Evolutionary conservation across 805 yeast genomes (phyloP).

Genomic region (Candida silvatica): DNA sequence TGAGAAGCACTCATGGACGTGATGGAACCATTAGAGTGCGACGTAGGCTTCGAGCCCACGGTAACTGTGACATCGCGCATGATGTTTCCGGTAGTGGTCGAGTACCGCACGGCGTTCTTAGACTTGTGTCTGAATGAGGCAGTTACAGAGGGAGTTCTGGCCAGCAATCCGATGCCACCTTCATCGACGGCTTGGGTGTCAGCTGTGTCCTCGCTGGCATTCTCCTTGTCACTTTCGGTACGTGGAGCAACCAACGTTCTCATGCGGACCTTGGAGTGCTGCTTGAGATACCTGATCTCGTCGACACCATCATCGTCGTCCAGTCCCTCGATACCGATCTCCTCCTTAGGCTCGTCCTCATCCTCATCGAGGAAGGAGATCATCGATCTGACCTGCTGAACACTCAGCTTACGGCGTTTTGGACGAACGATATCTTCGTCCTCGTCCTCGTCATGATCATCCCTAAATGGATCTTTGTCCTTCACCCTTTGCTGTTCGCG

Average conservation of each 20-base stretch:
- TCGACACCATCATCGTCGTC: constrained; percentile 27
- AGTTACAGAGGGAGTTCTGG: constrained; percentile 19
- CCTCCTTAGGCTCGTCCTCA: constrained; percentile 13
- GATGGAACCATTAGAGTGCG: constrained; percentile 20
- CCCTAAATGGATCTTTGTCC: constrained; percentile 7
- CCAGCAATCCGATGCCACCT: constrained; percentile 16
- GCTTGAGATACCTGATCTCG: constrained; percentile 24
- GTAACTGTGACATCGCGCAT: constrained; percentile 23
- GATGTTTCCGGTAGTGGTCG: constrained; percentile 17
- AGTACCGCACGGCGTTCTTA: constrained; percentile 10
- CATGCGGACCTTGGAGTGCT: constrained; percentile 34
- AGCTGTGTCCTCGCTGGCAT: constrained; percentile 24
- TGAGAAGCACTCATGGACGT: constrained; percentile 16
- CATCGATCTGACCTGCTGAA: constrained; percentile 18
- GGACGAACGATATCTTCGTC: constrained; percentile 17
- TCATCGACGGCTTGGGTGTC: constrained; percentile 11
- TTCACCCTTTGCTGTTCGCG: constrained; percentile 18
- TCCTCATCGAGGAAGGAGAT: constrained; percentile 20
- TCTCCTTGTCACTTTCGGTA: constrained; percentile 9
- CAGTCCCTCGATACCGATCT: constrained; percentile 27
- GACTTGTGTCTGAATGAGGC: constrained; percentile 18
- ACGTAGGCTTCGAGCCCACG: constrained; percentile 17
- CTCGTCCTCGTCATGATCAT: constrained; percentile 15
- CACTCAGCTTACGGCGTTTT: constrained; percentile 26
- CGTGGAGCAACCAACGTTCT: constrained; percentile 43